Evolutionary conservation across 768 basidiomycete genomes (phyloP), one percentile per base, ranked within the genome.

Genomic region (Baorangia bicolor): DNA sequence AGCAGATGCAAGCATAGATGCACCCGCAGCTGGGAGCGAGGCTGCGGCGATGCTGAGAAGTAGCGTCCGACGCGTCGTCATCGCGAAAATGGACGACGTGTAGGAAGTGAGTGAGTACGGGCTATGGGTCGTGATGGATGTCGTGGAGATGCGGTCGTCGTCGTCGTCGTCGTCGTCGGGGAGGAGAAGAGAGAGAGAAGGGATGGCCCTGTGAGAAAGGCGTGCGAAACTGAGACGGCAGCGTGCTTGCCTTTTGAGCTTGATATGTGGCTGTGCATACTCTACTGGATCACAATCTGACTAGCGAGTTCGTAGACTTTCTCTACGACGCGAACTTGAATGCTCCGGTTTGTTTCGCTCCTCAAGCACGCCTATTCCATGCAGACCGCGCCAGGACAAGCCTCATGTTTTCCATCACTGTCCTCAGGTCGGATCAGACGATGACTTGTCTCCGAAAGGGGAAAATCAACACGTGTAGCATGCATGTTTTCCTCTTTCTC

Each of bases 111-210:
- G 18, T 8, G 41, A 11, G 20, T 20, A 5, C 0, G 5, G 9
- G 38, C 11, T 21, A 28, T 21, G 14, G n/a, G 50, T 49, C 56
- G 60, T 57, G 50, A 35, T n/a, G 21, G 38, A 25, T 3, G 40
- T 62, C 51, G 63, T 56, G 3, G 51, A 37, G 9, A 30, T 20
- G 21, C n/a, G n/a, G 56, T 57, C 44, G 55, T 57, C 59, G 62
- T 57, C 62, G 66, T 65, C 67, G 74, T 68, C 71, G 75, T 69
- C 67, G 72, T 14, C 40, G 62, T 53, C 61, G 51, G 49, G 47
- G 60, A 42, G 45, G 60, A 51, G 63, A 56, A 60, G 44, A 60
- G 54, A 56, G 62, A 63, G 67, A 60, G 62, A 58, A 53, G 60
- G 60, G 49, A 64, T 57, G 46, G 59, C 61, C 64, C 41, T 53